phyloP scores from a whole-genome alignment of 305 asterid species.

The Solanum hybrid region DNA sequence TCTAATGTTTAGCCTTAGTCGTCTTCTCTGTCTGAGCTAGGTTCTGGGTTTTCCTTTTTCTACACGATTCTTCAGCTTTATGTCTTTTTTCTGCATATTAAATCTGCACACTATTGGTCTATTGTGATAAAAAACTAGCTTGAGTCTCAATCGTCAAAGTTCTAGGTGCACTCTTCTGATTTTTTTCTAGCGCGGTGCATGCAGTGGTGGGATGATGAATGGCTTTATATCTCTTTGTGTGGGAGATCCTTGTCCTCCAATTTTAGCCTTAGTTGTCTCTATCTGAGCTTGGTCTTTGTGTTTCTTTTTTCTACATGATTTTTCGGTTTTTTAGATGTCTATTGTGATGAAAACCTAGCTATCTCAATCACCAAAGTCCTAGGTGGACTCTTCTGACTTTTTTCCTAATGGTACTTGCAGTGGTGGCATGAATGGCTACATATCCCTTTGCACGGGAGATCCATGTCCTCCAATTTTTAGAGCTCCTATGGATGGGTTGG shows the following conservation, averaged over 20 bases:
- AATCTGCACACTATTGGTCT: background rate
- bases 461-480: slow-evolving; percentile 94
- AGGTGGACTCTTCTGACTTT: background rate
- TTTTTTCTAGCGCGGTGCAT: slow-evolving; percentile 5
- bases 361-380: background rate
- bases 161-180: background rate
- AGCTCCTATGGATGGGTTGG: slow-evolving; percentile 86
- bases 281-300: background rate
- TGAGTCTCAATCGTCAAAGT: background rate
- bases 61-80: background rate
- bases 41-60: background rate
- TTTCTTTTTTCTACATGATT: background rate
- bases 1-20: slow-evolving; percentile 45
- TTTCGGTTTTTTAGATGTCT: background rate
- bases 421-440: slow-evolving; percentile 97
- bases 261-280: slow-evolving; percentile 19
- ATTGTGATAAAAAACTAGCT: background rate
- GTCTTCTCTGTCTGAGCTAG: background rate
- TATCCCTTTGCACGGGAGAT: slow-evolving; percentile 87
- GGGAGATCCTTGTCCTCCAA: slow-evolving; percentile 93
- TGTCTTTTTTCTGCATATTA: background rate
- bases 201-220: slow-evolving; percentile 97
- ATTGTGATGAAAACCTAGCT: background rate
- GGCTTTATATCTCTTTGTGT: slow-evolving; percentile 77
- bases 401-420: slow-evolving; percentile 37